Percentiles rank a stretch among this genome's conserved stretches.
These are phyloP conservation scores for Alloteropsis angusta DNA, from an alignment of 202 grass and related monocot genomes.

Conservation along the genomic window DNA sequence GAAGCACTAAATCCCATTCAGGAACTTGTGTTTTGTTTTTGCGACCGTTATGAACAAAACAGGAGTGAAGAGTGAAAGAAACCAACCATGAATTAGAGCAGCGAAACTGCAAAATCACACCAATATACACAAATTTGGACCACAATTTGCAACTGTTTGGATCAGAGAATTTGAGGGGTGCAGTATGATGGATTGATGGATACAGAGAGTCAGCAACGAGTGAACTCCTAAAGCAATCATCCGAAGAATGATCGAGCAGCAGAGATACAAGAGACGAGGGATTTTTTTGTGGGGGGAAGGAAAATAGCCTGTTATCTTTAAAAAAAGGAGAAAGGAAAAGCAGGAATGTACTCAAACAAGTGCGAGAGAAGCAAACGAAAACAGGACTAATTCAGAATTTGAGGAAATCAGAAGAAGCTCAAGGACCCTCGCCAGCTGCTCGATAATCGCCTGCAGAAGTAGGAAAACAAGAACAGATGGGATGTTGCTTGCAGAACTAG, in stretches of 20 bases:
- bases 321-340: not conserved
- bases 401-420: not conserved
- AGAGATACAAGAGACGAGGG: not conserved
- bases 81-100: not conserved
- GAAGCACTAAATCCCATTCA: not conserved
- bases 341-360: not conserved
- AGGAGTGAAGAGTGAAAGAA: not conserved
- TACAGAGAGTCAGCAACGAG: not conserved
- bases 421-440: not conserved
- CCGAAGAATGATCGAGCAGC: not conserved
- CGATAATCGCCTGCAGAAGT: not conserved
- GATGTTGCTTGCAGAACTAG: slow-evolving; percentile 35
- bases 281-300: not conserved
- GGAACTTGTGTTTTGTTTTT: not conserved
- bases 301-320: too few relatives aligned
- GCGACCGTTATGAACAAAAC: not conserved
- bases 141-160: not conserved
- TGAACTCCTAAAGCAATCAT: not conserved
- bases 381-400: not conserved
- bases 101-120: not conserved
- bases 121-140: not conserved
- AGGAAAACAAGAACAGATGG: not conserved
- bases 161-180: not conserved
- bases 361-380: not conserved
- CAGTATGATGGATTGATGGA: not conserved